Evolutionary conservation across 2,329 filamentous ascomycete genomes (phyloP), one percentile per base, ranked within the genome.

Genomic region (Aspergillus sp.): DNA sequence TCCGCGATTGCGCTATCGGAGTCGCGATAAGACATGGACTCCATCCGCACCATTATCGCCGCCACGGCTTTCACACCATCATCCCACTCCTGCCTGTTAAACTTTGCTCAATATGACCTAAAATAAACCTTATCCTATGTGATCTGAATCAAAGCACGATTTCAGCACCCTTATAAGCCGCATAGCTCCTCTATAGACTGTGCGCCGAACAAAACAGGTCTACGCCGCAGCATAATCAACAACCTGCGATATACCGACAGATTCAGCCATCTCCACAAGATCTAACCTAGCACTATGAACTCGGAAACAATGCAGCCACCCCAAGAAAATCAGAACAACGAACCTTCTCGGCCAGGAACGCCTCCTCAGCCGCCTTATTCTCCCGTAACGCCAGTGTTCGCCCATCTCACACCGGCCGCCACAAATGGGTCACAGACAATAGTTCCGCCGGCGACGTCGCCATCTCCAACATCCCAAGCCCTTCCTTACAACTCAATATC

Each of bases 331-430:
- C 62, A 56, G 47, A 38, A 34, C 38, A 57, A 47, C 44, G 45
- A 53, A 43, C 34, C 50, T n/a, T 59, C 70, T 47, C 68, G 67
- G 11, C 71, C 70, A 43, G 69, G 71, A 39, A 77, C 75, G 41
- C 75, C 76, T 47, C 74, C 77, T 52, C 74, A 71, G 38, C 77
- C 77, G 22, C 76, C 77, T 24, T 79, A 79, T 66, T 79, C 77
- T 18, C 77, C 77, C 11, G 76, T 80, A 39, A 80, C 77, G 18
- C 77, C 77, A 4, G 76, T 76, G 26, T 66, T 78, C 53, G 69
- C 74, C 26, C 71, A 74, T 57, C 67, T 74, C 15, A 66, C 68
- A 38, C 68, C 69, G 39, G 17, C 22, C 13, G 34, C 42, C 20
- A 56, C 64, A 13, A 64, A 66, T 43, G 64, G 63, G 42, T 59